Percentiles rank a stretch among this genome's conserved stretches.
These are phyloP conservation scores for Limtongia smithiae DNA, from an alignment of 805 yeast genomes.

Conservation along the genomic window DNA sequence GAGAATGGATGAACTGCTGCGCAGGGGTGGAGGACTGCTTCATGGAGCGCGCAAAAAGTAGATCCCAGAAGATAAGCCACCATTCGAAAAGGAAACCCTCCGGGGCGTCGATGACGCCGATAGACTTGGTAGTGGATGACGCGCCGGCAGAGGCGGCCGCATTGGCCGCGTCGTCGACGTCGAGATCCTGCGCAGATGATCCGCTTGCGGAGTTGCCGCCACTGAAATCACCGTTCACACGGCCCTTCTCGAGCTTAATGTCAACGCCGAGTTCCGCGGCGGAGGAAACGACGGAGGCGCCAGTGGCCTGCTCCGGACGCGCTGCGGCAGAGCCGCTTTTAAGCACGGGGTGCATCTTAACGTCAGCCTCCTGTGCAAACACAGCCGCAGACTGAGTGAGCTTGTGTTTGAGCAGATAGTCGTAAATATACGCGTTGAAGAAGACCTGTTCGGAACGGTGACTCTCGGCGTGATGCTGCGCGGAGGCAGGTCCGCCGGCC, in stretches of 20 bases:
- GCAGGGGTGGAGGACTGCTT: conserved; percentile 58
- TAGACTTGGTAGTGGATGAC: conserved; percentile 17
- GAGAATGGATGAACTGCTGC: conserved; percentile 61
- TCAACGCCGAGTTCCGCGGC: conserved; percentile 1
- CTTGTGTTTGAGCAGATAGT: conserved; percentile 72
- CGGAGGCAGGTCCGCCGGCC: no score
- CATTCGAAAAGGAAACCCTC: conserved; percentile 86
- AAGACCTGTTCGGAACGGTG: conserved; percentile 28
- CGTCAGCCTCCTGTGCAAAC: conserved; percentile 73
- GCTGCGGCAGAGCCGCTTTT: conserved; percentile 34
- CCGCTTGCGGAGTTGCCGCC: neutral
- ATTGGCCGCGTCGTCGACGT: neutral
- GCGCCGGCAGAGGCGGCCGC: neutral
- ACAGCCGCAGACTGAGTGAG: conserved; percentile 67
- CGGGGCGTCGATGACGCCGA: conserved; percentile 63
- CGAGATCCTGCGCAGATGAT: neutral
- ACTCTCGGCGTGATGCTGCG: conserved; percentile 13
- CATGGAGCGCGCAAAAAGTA: conserved; percentile 74
- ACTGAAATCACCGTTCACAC: neutral
- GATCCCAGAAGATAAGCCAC: conserved; percentile 97
- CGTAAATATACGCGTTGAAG: conserved; percentile 81
- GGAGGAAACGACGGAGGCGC: conserved; percentile 19
- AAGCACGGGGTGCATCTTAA: conserved; percentile 43
- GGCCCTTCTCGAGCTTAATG: conserved; percentile 4
- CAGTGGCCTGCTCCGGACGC: conserved; percentile 33